Evolutionary conservation across 2,329 filamentous ascomycete genomes (phyloP), one percentile per base, ranked within the genome.

Genomic region (Bipolaris zeicola): DNA sequence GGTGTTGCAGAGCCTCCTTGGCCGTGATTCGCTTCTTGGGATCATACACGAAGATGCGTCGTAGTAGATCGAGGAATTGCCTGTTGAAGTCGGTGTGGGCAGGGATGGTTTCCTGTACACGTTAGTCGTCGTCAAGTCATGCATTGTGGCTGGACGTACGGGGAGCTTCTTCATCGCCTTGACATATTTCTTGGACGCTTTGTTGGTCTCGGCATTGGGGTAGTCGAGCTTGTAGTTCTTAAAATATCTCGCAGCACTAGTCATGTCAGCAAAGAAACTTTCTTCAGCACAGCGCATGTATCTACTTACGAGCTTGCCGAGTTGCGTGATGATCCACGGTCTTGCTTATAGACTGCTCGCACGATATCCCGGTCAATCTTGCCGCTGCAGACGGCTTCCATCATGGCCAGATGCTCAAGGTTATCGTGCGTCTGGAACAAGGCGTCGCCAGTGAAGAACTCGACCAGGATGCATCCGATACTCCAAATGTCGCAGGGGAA

Each of bases 401-500:
- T 89, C 86, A 89, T 89, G 36, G 85, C 86, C 44, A 89, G 80
- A 71, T 89, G 86, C 69, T 88, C 86, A 31, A 87, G 80, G 61
- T 88, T 88, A 72, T 89, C 86, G 69, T 88, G 86, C 0, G 86
- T 88, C 69, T 89, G 86, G 76, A 89, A 89, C 2, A 89, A 77
- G 41, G 86, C 86, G 71, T 89, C 86, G 8, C 86, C 86, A 0
- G 86, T 89, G 76, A 86, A 88, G 70, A 88, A 89, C 62, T 89
- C 86, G 31, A 89, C 86, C 10, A 89, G 75, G 52, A 89, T 89
- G 63, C 86, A 89, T 20, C 86, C 86, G 52, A 89, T 87, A 71
- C 86, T 88, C 86, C 86, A 89, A 51, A 89, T 86, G 65, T 89
- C 86, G 68, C 87, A 88, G 10, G 86, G 85, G 67, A 85, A 88